Evolutionary conservation across 805 yeast species (phyloP).

Genomic region (Torulaspora microellipsoides): DNA sequence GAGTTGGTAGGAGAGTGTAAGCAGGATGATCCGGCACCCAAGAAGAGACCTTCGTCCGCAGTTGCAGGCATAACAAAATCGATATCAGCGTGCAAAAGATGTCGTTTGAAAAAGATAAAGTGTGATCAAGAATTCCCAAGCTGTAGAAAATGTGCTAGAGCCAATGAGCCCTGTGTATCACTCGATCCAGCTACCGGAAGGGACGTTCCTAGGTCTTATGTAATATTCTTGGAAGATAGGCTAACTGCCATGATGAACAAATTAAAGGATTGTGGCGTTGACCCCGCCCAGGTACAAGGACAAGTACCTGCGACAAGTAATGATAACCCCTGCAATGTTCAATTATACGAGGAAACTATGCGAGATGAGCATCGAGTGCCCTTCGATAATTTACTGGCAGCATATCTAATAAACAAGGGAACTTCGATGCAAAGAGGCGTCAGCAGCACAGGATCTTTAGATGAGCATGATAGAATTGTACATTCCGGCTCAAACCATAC

Average conservation of each 20-base stretch:
- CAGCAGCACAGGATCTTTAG: slow-evolving; percentile 1
- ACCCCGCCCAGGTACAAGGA: slow-evolving; percentile 25
- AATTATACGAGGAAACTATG: slow-evolving; percentile 18
- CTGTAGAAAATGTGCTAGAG: slow-evolving; percentile 52
- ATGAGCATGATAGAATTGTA: neutral
- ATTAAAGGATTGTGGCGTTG: slow-evolving; percentile 43
- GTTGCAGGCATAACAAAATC: slow-evolving; percentile 51
- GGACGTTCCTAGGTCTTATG: slow-evolving; percentile 76
- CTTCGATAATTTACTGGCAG: slow-evolving; percentile 23
- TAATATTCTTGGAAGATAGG: slow-evolving; percentile 65
- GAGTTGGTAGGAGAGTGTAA: too few relatives aligned
- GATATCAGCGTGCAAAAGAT: slow-evolving; percentile 81
- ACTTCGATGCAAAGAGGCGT: slow-evolving; percentile 21
- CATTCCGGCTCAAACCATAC: slow-evolving; percentile 1
- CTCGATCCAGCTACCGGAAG: slow-evolving; percentile 86
- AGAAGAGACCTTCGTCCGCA: slow-evolving; percentile 17
- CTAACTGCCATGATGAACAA: slow-evolving; percentile 52
- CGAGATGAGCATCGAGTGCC: slow-evolving; percentile 21
- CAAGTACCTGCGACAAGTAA: slow-evolving; percentile 28
- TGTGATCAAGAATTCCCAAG: slow-evolving; percentile 57
- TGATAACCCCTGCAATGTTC: slow-evolving; percentile 27
- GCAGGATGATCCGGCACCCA: neutral
- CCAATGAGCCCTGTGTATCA: slow-evolving; percentile 72
- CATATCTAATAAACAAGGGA: slow-evolving; percentile 26
- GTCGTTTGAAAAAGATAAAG: slow-evolving; percentile 62